phyloP scores from a whole-genome alignment of 2,329 filamentous ascomycete genomes.

The Fusarium solani-melongenae region DNA sequence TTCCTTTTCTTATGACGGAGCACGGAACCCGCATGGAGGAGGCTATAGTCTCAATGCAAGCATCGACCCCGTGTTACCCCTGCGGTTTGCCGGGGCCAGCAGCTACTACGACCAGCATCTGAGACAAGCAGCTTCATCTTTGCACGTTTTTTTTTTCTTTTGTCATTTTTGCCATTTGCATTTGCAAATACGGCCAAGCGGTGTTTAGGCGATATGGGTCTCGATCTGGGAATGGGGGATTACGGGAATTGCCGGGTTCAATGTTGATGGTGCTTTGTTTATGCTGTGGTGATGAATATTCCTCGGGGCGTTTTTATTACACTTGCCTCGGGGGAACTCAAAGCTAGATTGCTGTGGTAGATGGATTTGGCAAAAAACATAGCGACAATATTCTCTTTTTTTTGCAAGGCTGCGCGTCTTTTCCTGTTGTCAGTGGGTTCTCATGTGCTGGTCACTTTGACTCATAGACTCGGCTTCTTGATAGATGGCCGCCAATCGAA shows the following conservation, averaged over 20 bases:
- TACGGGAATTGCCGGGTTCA: constrained; percentile 24
- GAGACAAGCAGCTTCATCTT: constrained; percentile 13
- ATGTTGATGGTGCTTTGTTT: constrained; percentile 9
- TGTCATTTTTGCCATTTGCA: constrained; percentile 12
- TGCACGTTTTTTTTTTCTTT: constrained; percentile 1
- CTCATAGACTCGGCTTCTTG: constrained; percentile 15
- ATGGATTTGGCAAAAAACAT: constrained; percentile 15
- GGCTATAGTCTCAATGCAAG: constrained; percentile 35
- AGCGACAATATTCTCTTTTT: constrained; percentile 1
- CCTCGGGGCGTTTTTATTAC: not conserved
- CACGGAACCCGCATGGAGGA: constrained; percentile 18
- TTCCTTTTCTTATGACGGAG: constrained; percentile 19
- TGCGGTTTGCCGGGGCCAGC: constrained; percentile 9
- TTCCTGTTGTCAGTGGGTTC: constrained; percentile 9
- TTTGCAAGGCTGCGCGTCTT: constrained; percentile 4
- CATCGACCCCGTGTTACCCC: constrained; percentile 22
- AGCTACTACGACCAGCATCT: not conserved
- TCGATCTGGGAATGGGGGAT: constrained; percentile 16
- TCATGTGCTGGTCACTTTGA: constrained; percentile 39
- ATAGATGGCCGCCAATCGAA: constrained; percentile 29
- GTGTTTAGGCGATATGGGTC: constrained; percentile 40
- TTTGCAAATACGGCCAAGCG: constrained; percentile 29
- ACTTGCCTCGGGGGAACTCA: not conserved
- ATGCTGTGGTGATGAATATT: constrained; percentile 5
- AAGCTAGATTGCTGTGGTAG: constrained; percentile 17